These are phyloP conservation scores for Picochlorum sp. DNA, from an alignment of 139 green algal genomes.

Conservation along the genomic window DNA sequence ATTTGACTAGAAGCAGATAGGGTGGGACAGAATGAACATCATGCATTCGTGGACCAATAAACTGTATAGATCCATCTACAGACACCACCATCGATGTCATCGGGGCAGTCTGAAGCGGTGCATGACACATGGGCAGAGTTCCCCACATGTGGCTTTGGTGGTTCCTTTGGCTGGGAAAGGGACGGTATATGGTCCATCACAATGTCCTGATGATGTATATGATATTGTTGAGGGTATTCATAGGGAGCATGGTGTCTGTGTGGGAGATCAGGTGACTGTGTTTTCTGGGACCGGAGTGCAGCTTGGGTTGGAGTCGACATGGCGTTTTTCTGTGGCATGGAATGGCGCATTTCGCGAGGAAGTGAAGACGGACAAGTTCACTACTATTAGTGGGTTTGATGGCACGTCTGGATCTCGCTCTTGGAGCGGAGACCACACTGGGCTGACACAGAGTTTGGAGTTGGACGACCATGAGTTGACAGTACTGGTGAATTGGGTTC, in stretches of 20 bases:
- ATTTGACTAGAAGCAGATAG: no score
- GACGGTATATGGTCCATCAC: neutral
- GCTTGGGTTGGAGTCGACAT: slow-evolving; percentile 8
- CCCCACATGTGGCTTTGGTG: neutral
- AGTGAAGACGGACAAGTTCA: neutral
- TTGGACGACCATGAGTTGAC: slow-evolving; percentile 26
- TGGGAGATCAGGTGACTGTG: neutral
- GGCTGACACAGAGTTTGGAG: slow-evolving; percentile 10
- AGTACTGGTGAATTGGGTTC: slow-evolving; percentile 25
- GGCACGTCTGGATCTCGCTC: neutral
- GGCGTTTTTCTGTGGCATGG: slow-evolving; percentile 2
- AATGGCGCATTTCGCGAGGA: slow-evolving; percentile 10
- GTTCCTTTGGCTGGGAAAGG: neutral
- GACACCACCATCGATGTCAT: no score
- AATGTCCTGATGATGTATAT: neutral
- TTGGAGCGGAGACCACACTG: slow-evolving; percentile 4
- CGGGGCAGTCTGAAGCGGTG: neutral
- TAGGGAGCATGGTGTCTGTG: neutral
- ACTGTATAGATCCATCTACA: no score
- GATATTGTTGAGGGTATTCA: neutral
- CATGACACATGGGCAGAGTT: neutral
- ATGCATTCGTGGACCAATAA: no score
- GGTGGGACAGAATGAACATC: no score
- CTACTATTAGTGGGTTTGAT: neutral
- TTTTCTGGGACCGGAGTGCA: slow-evolving; percentile 10